These are phyloP conservation scores for Sphagnurus paluster DNA, from an alignment of 1,284 basidiomycete genomes.

Conservation along the genomic window DNA sequence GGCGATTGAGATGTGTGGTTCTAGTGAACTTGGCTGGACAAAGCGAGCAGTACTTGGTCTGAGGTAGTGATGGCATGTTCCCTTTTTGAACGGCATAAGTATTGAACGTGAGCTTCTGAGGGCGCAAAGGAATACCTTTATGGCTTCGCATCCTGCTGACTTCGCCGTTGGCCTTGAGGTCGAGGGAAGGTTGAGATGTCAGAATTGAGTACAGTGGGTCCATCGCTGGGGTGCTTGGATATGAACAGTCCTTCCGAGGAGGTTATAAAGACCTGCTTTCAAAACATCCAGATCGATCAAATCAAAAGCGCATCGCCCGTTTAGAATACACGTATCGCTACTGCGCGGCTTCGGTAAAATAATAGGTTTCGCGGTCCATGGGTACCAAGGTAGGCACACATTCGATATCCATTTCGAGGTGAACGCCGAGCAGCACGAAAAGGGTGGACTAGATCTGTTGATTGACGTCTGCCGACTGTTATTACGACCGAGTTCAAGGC, in stretches of 20 bases:
- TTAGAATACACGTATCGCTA: conserved; percentile 3
- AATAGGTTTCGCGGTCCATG: conserved; percentile 7
- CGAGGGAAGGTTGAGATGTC: conserved; percentile 20
- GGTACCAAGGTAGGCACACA: conserved; percentile 5
- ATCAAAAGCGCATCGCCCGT: conserved; percentile 8
- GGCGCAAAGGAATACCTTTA: conserved; percentile 28
- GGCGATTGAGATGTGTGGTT: conserved; percentile 57
- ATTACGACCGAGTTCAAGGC: conserved; percentile 7
- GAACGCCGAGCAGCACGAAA: conserved; percentile 8
- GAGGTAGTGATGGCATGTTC: conserved; percentile 43
- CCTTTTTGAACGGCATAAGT: conserved; percentile 23
- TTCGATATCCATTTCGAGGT: conserved; percentile 6
- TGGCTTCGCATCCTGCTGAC: conserved; percentile 42
- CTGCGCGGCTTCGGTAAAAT: conserved; percentile 13
- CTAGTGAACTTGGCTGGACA: conserved; percentile 61
- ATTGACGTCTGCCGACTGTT: conserved; percentile 17
- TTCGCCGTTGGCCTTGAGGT: conserved; percentile 43
- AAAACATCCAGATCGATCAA: conserved; percentile 14
- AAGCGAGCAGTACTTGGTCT: conserved; percentile 53
- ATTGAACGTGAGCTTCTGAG: neutral
- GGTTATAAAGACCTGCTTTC: conserved; percentile 18
- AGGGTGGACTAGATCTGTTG: conserved; percentile 15
- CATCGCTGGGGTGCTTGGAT: conserved; percentile 16
- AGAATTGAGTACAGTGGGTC: conserved; percentile 18
- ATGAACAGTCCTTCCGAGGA: conserved; percentile 13